Evolutionary conservation across 768 basidiomycete genomes (phyloP).

Genomic region (Gymnopilus junonius): DNA sequence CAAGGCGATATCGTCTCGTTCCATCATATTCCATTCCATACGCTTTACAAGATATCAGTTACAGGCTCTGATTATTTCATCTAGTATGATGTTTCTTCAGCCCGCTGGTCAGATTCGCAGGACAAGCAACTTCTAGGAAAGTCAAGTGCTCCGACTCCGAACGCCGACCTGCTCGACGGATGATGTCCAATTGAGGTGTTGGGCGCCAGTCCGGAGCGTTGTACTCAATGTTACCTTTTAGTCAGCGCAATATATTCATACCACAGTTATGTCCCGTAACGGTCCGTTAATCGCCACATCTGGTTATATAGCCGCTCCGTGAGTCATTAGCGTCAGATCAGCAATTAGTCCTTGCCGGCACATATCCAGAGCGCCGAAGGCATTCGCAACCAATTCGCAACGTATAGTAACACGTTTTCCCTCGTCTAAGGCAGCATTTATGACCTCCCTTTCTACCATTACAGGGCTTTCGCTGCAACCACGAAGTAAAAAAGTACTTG

Average conservation of each 20-base stretch:
- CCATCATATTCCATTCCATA: not conserved
- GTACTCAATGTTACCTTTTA: not conserved
- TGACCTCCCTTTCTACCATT: not conserved
- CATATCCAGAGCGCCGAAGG: not conserved
- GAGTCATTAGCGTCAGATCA: constrained; percentile 8
- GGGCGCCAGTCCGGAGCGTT: not conserved
- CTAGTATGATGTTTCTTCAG: too few species aligned
- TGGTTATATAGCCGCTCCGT: too few species aligned
- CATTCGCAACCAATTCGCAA: constrained; percentile 20
- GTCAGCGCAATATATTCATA: not conserved
- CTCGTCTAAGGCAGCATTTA: not conserved
- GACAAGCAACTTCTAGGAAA: not conserved
- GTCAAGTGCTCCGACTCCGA: not conserved
- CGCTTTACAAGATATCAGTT: not conserved
- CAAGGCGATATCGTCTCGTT: not conserved
- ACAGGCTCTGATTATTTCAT: too few species aligned
- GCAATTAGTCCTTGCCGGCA: not conserved
- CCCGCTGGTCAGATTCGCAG: not conserved
- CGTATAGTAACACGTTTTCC: not conserved
- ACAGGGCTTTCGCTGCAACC: not conserved
- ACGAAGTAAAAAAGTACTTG: not conserved
- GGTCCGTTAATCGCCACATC: not conserved
- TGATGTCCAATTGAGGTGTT: not conserved
- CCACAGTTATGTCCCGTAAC: not conserved
- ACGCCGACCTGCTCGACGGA: not conserved